These are phyloP conservation scores for Ormosia semicastrata DNA, from an alignment of 306 rosid genomes.

Conservation along the genomic window DNA sequence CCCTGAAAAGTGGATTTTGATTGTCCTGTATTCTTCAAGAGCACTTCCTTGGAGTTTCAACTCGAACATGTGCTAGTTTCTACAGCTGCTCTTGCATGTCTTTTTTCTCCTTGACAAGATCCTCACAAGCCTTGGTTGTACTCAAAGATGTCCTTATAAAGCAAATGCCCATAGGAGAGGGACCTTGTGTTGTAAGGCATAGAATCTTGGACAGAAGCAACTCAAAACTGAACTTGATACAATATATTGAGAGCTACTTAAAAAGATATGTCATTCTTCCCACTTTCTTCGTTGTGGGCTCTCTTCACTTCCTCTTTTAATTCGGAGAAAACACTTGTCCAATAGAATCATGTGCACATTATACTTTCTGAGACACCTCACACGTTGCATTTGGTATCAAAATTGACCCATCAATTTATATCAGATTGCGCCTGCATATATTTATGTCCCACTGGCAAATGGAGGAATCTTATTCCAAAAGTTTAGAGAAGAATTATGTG, in stretches of 20 bases:
- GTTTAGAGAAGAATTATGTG: conserved; percentile 29
- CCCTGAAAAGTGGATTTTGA: conserved; percentile 23
- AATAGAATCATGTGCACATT: conserved; percentile 19
- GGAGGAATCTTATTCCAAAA: conserved; percentile 48
- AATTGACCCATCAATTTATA: conserved; percentile 33
- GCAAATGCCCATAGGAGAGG: conserved; percentile 29
- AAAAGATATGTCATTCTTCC: conserved; percentile 40
- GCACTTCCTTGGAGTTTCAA: conserved; percentile 26
- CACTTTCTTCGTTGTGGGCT: conserved; percentile 28
- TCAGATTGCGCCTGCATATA: conserved; percentile 20
- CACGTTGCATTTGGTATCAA: conserved; percentile 28
- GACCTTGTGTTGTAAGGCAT: conserved; percentile 25
- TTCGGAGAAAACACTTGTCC: conserved; percentile 32
- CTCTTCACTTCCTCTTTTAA: conserved; percentile 22
- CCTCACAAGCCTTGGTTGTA: conserved; percentile 40
- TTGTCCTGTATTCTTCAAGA: too few species aligned
- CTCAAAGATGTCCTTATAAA: conserved; percentile 48
- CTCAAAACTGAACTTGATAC: conserved; percentile 23
- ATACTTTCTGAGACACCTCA: conserved; percentile 31
- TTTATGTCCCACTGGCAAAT: conserved; percentile 35
- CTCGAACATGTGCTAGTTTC: conserved; percentile 23
- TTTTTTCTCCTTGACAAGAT: conserved; percentile 20
- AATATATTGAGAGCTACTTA: conserved; percentile 44
- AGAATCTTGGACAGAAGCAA: conserved; percentile 47
- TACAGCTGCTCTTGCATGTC: conserved; percentile 15